A percentile compares a stretch with the other conserved stretches of the same genome.
Evolutionary conservation across 306 rosid genomes (phyloP).

Genomic region (Cyamopsis tetragonoloba): DNA sequence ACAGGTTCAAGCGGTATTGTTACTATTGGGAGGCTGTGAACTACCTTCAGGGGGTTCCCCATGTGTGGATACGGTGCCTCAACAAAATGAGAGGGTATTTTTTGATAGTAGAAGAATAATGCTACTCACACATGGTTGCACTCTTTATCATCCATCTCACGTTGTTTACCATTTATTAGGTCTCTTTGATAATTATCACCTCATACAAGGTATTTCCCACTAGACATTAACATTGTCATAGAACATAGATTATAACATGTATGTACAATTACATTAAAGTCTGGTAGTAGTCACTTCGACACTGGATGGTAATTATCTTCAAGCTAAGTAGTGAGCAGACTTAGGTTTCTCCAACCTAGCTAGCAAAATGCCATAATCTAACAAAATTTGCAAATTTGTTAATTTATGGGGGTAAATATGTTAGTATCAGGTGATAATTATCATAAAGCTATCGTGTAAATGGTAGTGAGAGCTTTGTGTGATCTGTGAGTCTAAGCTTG

Average conservation of each 20-base stretch:
- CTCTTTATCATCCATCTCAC: not conserved
- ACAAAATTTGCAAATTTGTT: not conserved
- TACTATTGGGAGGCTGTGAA: constrained; percentile 83
- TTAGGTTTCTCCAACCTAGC: not conserved
- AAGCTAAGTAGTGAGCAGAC: not conserved
- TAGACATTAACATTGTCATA: not conserved
- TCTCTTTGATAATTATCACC: constrained; percentile 1
- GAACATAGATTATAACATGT: not conserved
- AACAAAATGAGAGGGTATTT: constrained; percentile 69
- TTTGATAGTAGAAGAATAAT: constrained; percentile 7
- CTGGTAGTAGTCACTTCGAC: not conserved
- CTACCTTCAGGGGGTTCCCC: constrained; percentile 45
- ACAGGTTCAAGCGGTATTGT: constrained; percentile 85
- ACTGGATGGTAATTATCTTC: not conserved
- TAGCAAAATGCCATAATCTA: not conserved
- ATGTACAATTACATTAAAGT: not conserved
- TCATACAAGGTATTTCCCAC: not conserved
- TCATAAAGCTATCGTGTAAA: not conserved
- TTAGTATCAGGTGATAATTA: not conserved
- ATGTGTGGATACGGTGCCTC: constrained; percentile 47
- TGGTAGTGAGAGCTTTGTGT: not conserved
- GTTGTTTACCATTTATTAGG: not conserved
- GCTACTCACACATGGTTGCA: not conserved
- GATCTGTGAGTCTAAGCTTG: not conserved
- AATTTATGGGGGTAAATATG: not conserved